These are phyloP conservation scores for Ophiostoma piceae DNA, from an alignment of 2,329 filamentous ascomycete species.

Conservation along the genomic window DNA sequence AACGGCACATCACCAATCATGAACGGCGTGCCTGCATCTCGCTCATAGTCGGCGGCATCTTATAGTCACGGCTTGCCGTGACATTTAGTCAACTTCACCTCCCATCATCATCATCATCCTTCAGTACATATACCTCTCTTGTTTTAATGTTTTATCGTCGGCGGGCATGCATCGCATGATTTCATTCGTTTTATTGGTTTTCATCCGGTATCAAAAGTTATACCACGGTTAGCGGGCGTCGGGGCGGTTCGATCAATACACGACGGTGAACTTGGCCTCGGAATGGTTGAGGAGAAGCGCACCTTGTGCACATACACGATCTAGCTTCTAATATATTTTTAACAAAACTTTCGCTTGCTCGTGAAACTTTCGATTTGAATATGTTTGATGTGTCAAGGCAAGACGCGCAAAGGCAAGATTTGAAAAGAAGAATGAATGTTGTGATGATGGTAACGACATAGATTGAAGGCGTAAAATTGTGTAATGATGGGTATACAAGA, in stretches of 20 bases:
- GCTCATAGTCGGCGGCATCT: constrained; percentile 4
- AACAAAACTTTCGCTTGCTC: neutral
- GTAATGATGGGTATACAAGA: neutral
- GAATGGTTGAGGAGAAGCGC: neutral
- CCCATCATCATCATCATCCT: neutral
- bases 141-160: neutral
- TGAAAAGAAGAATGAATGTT: too few species aligned
- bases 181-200: neutral
- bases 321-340: neutral
- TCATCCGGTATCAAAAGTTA: neutral
- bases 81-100: too few species aligned
- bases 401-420: too few species aligned
- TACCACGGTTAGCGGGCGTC: neutral
- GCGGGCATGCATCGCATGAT: neutral
- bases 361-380: neutral
- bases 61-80: neutral
- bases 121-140: constrained; percentile 2
- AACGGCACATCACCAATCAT: constrained; percentile 27
- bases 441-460: too few species aligned
- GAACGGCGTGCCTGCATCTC: constrained; percentile 28
- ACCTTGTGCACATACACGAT: neutral
- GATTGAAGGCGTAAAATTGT: neutral
- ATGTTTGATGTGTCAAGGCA: too few species aligned
- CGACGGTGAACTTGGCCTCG: neutral
- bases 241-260: neutral